Evolutionary conservation across 768 basidiomycete species (phyloP).

Genomic region (Mycena vulgaris): DNA sequence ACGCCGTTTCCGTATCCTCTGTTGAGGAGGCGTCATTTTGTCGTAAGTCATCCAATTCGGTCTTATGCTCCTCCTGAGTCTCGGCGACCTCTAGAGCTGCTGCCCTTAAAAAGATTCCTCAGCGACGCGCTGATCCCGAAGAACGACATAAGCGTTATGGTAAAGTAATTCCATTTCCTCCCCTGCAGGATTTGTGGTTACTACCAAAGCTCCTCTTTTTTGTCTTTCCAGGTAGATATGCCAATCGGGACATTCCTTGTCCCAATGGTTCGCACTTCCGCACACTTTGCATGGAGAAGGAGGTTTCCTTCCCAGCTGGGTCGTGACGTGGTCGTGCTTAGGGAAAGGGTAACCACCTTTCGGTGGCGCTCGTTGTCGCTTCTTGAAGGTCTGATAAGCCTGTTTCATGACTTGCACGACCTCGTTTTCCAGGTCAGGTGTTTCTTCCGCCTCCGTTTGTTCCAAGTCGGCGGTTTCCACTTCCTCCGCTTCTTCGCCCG

Average conservation of each 20-base stretch:
- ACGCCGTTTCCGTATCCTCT: too few relatives aligned
- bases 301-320: neutral
- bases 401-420: neutral
- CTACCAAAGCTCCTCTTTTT: neutral
- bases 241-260: too few relatives aligned
- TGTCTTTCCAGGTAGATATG: neutral
- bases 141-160: neutral
- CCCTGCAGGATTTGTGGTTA: neutral
- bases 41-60: neutral
- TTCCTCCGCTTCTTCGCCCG: neutral
- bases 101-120: neutral
- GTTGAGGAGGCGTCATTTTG: too few relatives aligned
- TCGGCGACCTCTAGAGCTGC: neutral
- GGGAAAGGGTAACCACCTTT: neutral
- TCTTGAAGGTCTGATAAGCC: neutral
- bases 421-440: neutral
- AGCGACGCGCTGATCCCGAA: neutral
- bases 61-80: neutral
- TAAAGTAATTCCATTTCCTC: neutral
- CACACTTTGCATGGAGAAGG: slow-evolving; percentile 1
- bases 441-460: neutral
- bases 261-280: neutral
- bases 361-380: neutral
- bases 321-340: neutral
- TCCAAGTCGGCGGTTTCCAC: neutral